phyloP scores from a whole-genome alignment of 768 basidiomycete genomes.

The Ramaria rubella region DNA sequence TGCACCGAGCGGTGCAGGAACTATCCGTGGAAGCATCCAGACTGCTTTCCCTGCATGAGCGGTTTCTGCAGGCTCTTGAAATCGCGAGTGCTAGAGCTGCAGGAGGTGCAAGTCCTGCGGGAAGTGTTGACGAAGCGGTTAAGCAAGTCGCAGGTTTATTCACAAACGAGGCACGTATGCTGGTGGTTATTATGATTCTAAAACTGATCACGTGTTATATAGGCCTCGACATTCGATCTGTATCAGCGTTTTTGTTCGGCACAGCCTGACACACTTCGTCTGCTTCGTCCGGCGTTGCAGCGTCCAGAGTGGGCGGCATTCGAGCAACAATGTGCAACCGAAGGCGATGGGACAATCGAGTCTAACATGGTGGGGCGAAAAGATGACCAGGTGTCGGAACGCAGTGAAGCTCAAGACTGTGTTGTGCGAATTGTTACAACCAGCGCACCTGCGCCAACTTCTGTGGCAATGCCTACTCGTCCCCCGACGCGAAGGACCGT shows the following conservation, averaged over 20 bases:
- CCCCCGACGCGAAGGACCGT: not conserved
- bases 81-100: conserved; percentile 40
- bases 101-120: conserved; percentile 16
- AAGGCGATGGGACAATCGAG: not conserved
- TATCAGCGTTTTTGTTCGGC: conserved; percentile 87
- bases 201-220: conserved; percentile 2
- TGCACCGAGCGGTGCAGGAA: conserved; percentile 41
- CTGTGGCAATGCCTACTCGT: not conserved
- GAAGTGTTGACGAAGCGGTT: conserved; percentile 39
- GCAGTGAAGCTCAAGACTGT: not conserved
- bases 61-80: conserved; percentile 51
- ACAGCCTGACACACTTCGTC: conserved; percentile 73
- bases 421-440: not conserved
- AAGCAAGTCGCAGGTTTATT: conserved; percentile 50
- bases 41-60: conserved; percentile 62
- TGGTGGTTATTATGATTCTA: conserved; percentile 1
- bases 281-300: conserved; percentile 59
- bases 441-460: not conserved
- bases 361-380: not conserved
- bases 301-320: conserved; percentile 77
- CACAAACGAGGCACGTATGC: conserved; percentile 41
- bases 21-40: conserved; percentile 64
- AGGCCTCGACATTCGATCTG: conserved; percentile 69
- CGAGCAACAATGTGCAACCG: conserved; percentile 64
- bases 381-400: not conserved